Base-by-base conservation (phyloP, 257 asterid species). In the Solanum bulbocastanum region DNA sequence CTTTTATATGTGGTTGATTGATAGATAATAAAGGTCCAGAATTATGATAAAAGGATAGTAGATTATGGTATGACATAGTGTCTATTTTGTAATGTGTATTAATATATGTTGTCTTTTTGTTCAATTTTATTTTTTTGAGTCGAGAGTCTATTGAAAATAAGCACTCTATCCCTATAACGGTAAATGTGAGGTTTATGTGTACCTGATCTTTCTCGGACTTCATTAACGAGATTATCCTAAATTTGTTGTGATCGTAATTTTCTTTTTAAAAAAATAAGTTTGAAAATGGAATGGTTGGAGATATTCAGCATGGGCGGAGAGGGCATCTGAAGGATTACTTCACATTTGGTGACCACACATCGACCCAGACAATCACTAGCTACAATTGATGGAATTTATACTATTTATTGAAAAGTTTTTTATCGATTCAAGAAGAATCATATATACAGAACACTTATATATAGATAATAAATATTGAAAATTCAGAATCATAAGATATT, bases 361-460 rank as follows among this genome's bases (percentile, higher is more conserved):
- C 0, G 6, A 46, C 0, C 6, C 56, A 0, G 18, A 0, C 56
- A 46, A 46, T 46, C 56, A 46, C 20, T 46, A 14, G 20, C 56
- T 14, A 46, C 20, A 46, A 46, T 46, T 20, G 0, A 46, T 14
- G 56, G 0, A 46, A 46, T 46, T 0, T 46, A 46, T 49, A 2
- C 58, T 15, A 15, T 0, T 49, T 16, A 52, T 52, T 52, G 20
- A 52, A 58, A 58, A 22, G 1, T 58, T 58, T 20, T 58, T 20
- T 8, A 20, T 58, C 3, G 5, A 58, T 56, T 58, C 0, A 58
- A 58, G 0, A 56, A 8, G 0, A 20, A 23, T 60, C 13, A 60
- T 60, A 60, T 0, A 0, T 65, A 66, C 0, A 5, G 2, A 11
- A 25, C 2, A 2, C 15, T 2, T 25, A 4, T 5, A 25, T 5